Conservation (phyloP, 306 rosid genomes). For the Vigna radiata region DNA sequence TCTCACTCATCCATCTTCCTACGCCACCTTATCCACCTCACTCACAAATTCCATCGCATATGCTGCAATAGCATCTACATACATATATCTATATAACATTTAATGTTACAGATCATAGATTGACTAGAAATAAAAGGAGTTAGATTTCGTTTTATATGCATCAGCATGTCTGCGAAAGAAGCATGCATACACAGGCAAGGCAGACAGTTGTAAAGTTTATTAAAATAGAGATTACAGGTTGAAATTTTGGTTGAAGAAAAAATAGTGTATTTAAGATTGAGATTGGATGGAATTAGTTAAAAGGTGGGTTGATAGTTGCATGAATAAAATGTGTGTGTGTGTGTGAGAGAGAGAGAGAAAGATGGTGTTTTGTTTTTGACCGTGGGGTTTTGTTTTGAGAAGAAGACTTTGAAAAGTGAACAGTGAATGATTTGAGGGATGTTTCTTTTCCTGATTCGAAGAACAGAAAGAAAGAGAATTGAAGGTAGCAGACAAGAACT, state of each 20-base stretch:
- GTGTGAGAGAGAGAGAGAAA: too few species aligned
- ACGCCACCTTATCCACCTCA: conserved; percentile 35
- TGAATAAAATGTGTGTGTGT: conserved; percentile 29
- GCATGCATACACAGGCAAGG: conserved; percentile 30
- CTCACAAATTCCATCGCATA: conserved; percentile 31
- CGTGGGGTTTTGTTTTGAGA: conserved; percentile 6
- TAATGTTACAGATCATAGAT: too few species aligned
- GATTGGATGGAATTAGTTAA: background rate
- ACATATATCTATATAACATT: too few species aligned
- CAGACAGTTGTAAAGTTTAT: conserved; percentile 30
- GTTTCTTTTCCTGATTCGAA: conserved; percentile 45
- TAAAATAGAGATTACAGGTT: background rate
- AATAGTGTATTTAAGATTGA: too few species aligned
- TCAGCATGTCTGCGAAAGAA: conserved; percentile 43
- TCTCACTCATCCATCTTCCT: conserved; percentile 23
- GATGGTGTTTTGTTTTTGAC: conserved; percentile 48
- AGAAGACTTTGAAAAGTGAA: conserved; percentile 43
- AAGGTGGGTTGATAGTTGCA: background rate
- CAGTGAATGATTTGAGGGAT: conserved; percentile 43
- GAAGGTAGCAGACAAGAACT: conserved; percentile 32
- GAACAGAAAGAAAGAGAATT: background rate
- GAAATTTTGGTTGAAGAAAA: background rate
- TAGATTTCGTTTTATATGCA: too few species aligned
- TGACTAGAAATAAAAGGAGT: too few species aligned
- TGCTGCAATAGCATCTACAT: background rate